Base-by-base conservation (phyloP, 139 green algal species). In the Auxenochlorella pyrenoidosa region DNA sequence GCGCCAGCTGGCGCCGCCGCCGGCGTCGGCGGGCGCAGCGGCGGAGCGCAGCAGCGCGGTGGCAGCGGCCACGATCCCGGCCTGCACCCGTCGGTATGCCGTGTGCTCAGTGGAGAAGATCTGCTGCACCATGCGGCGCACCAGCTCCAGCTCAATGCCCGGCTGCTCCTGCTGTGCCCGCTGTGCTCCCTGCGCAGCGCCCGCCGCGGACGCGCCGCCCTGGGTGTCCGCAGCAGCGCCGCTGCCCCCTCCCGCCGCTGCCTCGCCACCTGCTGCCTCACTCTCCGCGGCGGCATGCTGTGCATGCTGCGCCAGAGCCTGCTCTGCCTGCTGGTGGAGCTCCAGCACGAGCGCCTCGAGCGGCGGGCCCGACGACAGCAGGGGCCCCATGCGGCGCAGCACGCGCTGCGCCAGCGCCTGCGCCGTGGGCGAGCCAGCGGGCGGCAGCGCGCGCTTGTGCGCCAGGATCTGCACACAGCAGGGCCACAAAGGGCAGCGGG, bases 41-140 rank as follows among this genome's bases (percentile, higher is more conserved):
- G 51, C 51, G 21, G 51, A 54, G 78, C 78, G 51, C 16, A 86
- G 36, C 26, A 87, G 83, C 15, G 83, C 70, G 24, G 59, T 54
- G 28, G 30, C 34, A 1, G 83, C 47, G 40, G 51, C 71, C 18
- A 70, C 51, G 32, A 87, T 44, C 44, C 59, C 73, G 10, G 75
- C 84, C 84, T 88, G 84, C 59, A 89, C 86, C 24, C 94, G 89
- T 51, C 94, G 90, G 87, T 95, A 96, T 21, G 88, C 88, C 24
- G 94, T 82, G 60, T 94, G 92, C 88, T 96, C 95, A 32, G 91
- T 91, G 65, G 93, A 94, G 47, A 95, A 75, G 84, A 90, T 82
- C 83, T 95, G 91, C 28, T 28, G 28, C 26, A 89, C 71, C 88
- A 91, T 86, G 78, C 88, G 58, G 36, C 63, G 40, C 54, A 91